These are phyloP conservation scores for Trichocladium uniseriatum DNA, from an alignment of 495 filamentous ascomycete species.

Conservation along the genomic window DNA sequence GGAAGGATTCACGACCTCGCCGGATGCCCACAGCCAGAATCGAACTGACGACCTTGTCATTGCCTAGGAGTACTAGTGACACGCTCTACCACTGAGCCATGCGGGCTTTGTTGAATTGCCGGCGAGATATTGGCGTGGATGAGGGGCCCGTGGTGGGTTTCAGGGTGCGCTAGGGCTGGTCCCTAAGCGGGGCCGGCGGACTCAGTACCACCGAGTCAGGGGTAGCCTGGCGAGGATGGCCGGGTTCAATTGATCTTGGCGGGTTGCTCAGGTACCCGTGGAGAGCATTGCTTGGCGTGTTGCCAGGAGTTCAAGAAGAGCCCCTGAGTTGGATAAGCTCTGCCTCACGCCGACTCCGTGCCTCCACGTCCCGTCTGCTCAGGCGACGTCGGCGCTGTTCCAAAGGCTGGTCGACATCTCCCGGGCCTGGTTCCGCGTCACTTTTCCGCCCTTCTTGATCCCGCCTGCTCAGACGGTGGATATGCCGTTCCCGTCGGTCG, in stretches of 20 bases:
- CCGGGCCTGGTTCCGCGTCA: too few species aligned
- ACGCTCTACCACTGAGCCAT: conserved; percentile 16
- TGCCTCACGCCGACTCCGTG: too few species aligned
- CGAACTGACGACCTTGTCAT: conserved; percentile 3
- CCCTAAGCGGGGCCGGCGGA: conserved; percentile 3
- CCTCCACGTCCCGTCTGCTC: too few species aligned
- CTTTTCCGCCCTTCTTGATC: too few species aligned
- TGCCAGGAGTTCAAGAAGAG: too few species aligned
- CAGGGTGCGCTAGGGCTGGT: background rate
- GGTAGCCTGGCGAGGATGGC: background rate
- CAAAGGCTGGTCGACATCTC: too few species aligned
- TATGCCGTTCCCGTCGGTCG: background rate
- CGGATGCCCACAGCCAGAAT: conserved; percentile 8
- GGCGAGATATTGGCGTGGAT: background rate
- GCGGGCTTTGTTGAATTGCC: conserved; percentile 7
- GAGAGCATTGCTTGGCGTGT: too few species aligned
- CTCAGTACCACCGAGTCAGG: background rate
- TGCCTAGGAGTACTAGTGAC: conserved; percentile 14
- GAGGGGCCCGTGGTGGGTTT: background rate
- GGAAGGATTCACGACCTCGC: too few species aligned
- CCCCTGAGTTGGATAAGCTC: too few species aligned
- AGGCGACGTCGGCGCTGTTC: too few species aligned
- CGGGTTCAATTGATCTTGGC: too few species aligned
- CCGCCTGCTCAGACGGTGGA: background rate
- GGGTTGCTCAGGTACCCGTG: too few species aligned